phyloP scores from a whole-genome alignment of 768 basidiomycete genomes.

The Trametopsis cervina region DNA sequence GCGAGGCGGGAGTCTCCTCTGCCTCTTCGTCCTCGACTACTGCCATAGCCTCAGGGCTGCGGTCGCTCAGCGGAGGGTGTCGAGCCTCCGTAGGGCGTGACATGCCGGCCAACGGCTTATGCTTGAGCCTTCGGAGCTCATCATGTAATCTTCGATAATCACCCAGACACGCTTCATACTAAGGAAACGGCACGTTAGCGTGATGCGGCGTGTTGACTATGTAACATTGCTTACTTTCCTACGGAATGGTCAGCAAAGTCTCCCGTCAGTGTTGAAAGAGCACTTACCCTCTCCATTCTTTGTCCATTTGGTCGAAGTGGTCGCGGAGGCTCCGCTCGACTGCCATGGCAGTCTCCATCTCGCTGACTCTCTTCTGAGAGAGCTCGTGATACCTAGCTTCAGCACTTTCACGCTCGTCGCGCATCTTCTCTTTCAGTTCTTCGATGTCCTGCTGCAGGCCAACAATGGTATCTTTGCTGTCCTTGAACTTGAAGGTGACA shows the following conservation, averaged over 20 bases:
- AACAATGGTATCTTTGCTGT: conserved; percentile 11
- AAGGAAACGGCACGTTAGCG: not conserved
- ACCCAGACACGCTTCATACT: conserved; percentile 16
- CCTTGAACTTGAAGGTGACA: conserved; percentile 12
- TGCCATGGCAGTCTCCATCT: conserved; percentile 43
- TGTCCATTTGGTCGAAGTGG: conserved; percentile 40
- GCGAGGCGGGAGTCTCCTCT: not conserved
- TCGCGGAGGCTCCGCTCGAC: conserved; percentile 49
- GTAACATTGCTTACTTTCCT: conserved; percentile 20
- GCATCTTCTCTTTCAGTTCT: conserved; percentile 16
- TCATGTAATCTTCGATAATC: conserved; percentile 19
- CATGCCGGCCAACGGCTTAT: conserved; percentile 9
- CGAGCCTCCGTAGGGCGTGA: conserved; percentile 11
- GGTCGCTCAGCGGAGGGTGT: conserved; percentile 13
- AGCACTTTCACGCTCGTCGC: conserved; percentile 29
- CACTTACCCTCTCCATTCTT: conserved; percentile 32
- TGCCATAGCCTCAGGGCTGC: conserved; percentile 13
- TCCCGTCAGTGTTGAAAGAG: not conserved
- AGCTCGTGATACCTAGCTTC: conserved; percentile 36
- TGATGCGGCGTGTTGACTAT: not conserved
- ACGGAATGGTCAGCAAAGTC: conserved; percentile 5
- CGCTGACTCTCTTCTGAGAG: conserved; percentile 35
- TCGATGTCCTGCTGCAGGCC: conserved; percentile 7
- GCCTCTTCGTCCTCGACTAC: conserved; percentile 15
- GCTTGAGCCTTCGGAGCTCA: conserved; percentile 13